These are phyloP conservation scores for Parathielavia hyrcaniae DNA, from an alignment of 495 filamentous ascomycete genomes.

Conservation along the genomic window DNA sequence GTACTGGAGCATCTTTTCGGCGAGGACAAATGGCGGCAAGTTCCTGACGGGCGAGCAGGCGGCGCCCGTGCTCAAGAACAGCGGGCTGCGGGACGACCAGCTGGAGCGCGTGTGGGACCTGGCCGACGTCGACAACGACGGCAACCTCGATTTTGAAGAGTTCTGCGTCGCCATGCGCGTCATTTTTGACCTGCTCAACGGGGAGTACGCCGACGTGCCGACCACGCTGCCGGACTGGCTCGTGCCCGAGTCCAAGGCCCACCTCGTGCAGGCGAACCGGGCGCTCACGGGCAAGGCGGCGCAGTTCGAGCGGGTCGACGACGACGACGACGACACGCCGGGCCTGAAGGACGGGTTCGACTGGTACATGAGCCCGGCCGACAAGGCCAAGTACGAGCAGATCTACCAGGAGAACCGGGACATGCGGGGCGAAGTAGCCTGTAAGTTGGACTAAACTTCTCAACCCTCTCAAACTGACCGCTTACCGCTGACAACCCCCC, in stretches of 20 bases:
- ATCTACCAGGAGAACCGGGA: conserved; percentile 89
- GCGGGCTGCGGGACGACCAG: conserved; percentile 84
- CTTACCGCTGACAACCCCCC: not conserved
- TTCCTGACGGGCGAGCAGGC: conserved; percentile 87
- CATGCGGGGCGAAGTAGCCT: conserved; percentile 75
- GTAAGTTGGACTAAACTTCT: conserved; percentile 40
- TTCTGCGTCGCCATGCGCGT: conserved; percentile 98
- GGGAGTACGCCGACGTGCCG: conserved; percentile 84
- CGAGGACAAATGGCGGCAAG: conserved; percentile 72
- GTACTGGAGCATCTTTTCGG: conserved; percentile 98
- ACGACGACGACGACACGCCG: conserved; percentile 66
- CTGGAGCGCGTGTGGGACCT: conserved; percentile 97
- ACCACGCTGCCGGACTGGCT: conserved; percentile 84
- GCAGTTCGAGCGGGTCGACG: conserved; percentile 70
- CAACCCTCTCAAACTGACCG: not conserved
- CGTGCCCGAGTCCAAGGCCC: conserved; percentile 90
- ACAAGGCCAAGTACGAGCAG: conserved; percentile 88
- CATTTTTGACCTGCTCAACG: conserved; percentile 94
- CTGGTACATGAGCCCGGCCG: conserved; percentile 94
- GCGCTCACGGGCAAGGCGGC: conserved; percentile 70
- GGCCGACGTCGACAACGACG: conserved; percentile 92
- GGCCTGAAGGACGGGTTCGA: conserved; percentile 95
- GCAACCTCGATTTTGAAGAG: conserved; percentile 96
- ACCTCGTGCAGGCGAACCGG: conserved; percentile 83
- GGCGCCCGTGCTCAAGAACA: conserved; percentile 92